Evolutionary conservation across 768 basidiomycete genomes (phyloP), one percentile per base, ranked within the genome.

Genomic region (Mycena sanguinolenta): DNA sequence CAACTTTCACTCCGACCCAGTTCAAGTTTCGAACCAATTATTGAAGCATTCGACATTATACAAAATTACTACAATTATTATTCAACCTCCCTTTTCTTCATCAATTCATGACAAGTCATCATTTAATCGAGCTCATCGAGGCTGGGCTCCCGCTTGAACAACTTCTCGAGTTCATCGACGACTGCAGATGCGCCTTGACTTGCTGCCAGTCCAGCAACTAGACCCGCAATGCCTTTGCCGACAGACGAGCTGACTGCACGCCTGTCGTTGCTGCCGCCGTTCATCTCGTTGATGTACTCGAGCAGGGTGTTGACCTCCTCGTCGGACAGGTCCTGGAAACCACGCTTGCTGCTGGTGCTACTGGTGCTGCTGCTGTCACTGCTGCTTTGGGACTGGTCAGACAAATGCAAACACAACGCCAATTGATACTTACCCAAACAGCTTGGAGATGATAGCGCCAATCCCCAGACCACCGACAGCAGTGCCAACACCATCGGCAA

Each of bases 291-390:
- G 63, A 70, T 21, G 12, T 32, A 70, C 52, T 70, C 69, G 1
- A 70, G 63, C 7, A 70, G 63, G 50, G 63, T 70, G 69, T 64
- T 70, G 49, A 70, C 49, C 39, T 70, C 69, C 23, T 44, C 58
- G 34, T 70, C 69, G 23, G 50, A 44, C 19, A 70, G 69, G 58
- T 70, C 69, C 4, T 57, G 39, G 21, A 70, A 46, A 32, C 28
- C 58, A 4, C 69, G 69, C 63, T 70, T 70, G 1, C 27, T 34
- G 52, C 16, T n/a, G n/a, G 39, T 5, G 44, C 17, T 30, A 34
- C 38, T 34, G 36, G 13, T 38, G 55, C 32, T 59, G 57, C 9
- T 38, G 34, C 13, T 38, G 63, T 25, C 23, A 58, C n/a, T 30
- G 21, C 49, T 44, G n/a, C 36, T 52, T 5, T 61, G 27, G 1